Conservation (phyloP, 768 basidiomycete species). For the Auricularia sp. region DNA sequence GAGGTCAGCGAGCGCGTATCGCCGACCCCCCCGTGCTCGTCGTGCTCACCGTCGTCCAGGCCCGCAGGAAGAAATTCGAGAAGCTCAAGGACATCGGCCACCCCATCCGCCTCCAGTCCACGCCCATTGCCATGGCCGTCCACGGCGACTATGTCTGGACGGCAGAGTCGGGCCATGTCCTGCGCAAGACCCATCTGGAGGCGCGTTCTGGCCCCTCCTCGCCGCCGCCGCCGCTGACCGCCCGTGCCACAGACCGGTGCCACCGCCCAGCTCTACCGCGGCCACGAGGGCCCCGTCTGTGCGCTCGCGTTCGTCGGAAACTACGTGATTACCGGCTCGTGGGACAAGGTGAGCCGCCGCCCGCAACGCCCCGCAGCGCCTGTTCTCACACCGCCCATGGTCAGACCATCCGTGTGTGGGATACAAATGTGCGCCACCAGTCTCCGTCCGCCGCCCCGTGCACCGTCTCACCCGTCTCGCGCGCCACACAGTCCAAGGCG, state of each 20-base stretch:
- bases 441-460: not conserved
- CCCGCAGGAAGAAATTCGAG: conserved; percentile 63
- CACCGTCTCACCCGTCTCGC: not conserved
- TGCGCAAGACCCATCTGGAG: conserved; percentile 66
- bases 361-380: not conserved
- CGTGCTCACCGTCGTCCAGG: conserved; percentile 29
- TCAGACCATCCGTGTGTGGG: conserved; percentile 84
- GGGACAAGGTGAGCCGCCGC: conserved; percentile 60
- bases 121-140: conserved; percentile 62
- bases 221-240: not conserved
- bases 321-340: conserved; percentile 80
- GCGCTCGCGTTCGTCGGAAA: conserved; percentile 59
- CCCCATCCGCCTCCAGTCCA: conserved; percentile 69
- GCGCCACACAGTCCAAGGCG: conserved; percentile 47
- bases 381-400: conserved; percentile 8
- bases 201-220: conserved; percentile 31
- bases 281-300: conserved; percentile 86
- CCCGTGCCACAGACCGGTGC: conserved; percentile 56
- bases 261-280: conserved; percentile 63
- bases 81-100: conserved; percentile 61
- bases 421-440: conserved; percentile 47
- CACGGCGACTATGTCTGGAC: conserved; percentile 67
- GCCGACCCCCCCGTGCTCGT: not conserved
- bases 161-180: conserved; percentile 73
- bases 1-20: conserved; percentile 30